Evolutionary conservation across 2,329 filamentous ascomycete species (phyloP).

Genomic region (Ophiostoma australiae): DNA sequence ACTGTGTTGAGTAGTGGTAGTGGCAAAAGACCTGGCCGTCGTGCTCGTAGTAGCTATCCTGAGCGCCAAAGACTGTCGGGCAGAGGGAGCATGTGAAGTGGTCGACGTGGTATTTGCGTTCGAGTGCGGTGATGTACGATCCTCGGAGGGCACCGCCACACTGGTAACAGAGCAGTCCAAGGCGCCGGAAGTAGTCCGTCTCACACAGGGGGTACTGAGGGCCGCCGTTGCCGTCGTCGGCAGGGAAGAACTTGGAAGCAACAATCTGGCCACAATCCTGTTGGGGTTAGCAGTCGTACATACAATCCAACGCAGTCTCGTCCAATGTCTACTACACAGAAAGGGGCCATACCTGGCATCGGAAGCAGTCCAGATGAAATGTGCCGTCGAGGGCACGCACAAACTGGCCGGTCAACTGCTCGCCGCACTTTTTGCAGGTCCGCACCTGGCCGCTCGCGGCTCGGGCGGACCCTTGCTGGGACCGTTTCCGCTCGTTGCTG

Average conservation of each 20-base stretch:
- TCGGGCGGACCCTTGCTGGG: slow-evolving; percentile 42
- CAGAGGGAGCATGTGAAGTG: slow-evolving; percentile 98
- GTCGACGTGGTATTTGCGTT: slow-evolving; percentile 98
- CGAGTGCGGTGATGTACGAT: slow-evolving; percentile 95
- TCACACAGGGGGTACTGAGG: slow-evolving; percentile 94
- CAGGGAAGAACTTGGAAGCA: slow-evolving; percentile 97
- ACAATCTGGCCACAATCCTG: slow-evolving; percentile 97
- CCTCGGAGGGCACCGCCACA: slow-evolving; percentile 90
- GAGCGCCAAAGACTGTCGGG: slow-evolving; percentile 93
- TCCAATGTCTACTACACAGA: neutral
- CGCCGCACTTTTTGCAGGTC: slow-evolving; percentile 80
- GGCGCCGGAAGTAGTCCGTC: slow-evolving; percentile 91
- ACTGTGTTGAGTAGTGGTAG: slow-evolving; percentile 97
- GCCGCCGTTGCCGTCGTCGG: slow-evolving; percentile 80
- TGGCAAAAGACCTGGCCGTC: slow-evolving; percentile 96
- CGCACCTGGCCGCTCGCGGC: slow-evolving; percentile 57
- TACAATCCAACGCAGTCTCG: neutral
- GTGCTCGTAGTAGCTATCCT: slow-evolving; percentile 98
- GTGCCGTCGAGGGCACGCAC: slow-evolving; percentile 89
- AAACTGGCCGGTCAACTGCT: slow-evolving; percentile 87
- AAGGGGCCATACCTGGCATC: slow-evolving; percentile 68
- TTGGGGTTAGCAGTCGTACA: slow-evolving; percentile 40
- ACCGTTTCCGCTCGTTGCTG: slow-evolving; percentile 52
- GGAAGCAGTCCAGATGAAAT: slow-evolving; percentile 97
- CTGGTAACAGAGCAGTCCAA: slow-evolving; percentile 85